Evolutionary conservation across 2,329 filamentous ascomycete genomes (phyloP), one percentile per base, ranked within the genome.

Genomic region (Grosmannia clavigera): DNA sequence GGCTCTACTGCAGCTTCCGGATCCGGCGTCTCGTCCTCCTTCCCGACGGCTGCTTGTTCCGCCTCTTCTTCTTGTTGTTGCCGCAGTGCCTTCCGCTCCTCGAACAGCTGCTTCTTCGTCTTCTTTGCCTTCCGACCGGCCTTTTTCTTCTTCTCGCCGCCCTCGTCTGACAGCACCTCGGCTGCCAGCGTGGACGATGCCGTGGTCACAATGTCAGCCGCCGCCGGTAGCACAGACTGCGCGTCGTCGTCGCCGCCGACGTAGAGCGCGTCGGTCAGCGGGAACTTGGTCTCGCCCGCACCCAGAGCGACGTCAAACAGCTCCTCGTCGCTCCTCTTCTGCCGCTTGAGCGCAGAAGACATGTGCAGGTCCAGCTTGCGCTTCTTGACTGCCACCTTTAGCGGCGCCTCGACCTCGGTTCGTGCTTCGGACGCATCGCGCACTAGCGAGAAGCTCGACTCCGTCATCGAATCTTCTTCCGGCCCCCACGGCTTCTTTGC

Each of bases 311-410:
- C 76, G 16, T 82, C 84, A 68, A 91, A 91, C 5, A 92, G 77
- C 66, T 90, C 88, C 66, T 92, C 88, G 61, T 92, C 88, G 0
- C 78, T 78, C 69, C 90, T 90, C 75, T 91, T 92, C 67, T 82
- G 87, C 56, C 89, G 84, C 71, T 95, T 94, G 57, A 88, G 82
- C 55, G 86, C 81, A 59, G 81, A 81, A 61, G 88, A 82, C 25
- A 88, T 81, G 46, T 86, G 84, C 53, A 84, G 75, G 48, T 87
- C 82, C 48, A 90, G 78, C 71, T 92, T 94, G 64, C 88, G 84
- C 71, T 95, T 94, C 70, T 74, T 87, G 67, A 71, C 75, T 68
- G 71, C 75, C 68, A 71, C 78, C 61, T 70, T 74, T 64, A 53
- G 27, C 2, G 69, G 38, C 7, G n/a, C 40, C 74, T 63, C 73